phyloP scores from a whole-genome alignment of 208 protist species.

The Acanthamoeba sp. region DNA sequence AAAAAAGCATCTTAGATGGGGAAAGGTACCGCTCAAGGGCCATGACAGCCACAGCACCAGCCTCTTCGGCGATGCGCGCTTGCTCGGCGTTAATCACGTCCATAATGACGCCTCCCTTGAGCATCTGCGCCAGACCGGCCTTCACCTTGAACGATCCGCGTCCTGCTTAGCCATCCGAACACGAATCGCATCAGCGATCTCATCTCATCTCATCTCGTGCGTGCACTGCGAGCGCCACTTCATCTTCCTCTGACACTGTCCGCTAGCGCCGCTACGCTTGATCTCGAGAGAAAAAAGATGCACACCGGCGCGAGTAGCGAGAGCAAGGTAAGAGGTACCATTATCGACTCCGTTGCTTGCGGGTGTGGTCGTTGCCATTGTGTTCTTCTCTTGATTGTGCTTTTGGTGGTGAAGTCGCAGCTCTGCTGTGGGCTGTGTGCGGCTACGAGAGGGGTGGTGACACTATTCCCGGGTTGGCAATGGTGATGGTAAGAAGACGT shows the following conservation, averaged over 20 bases:
- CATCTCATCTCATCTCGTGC: no score
- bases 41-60: constrained; percentile 92
- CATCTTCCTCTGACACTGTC: no score
- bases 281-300: not conserved
- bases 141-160: constrained; percentile 86
- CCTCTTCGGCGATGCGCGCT: constrained; percentile 92
- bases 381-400: not conserved
- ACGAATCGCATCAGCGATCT: not conserved
- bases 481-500: not conserved
- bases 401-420: not conserved
- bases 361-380: not conserved
- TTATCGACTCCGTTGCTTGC: constrained; percentile 11
- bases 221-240: no score
- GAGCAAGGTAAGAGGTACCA: not conserved
- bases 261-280: not conserved
- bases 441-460: not conserved
- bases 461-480: not conserved
- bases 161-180: not conserved
- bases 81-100: constrained; percentile 93
- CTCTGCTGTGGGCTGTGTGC: not conserved
- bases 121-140: constrained; percentile 92
- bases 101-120: constrained; percentile 94
- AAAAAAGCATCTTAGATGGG: not conserved
- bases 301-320: not conserved
- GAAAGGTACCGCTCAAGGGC: constrained; percentile 88